Percentiles rank a stretch among this genome's conserved stretches.
These are phyloP conservation scores for Leishmania amazonensis DNA, from an alignment of 208 protist genomes.

Conservation along the genomic window DNA sequence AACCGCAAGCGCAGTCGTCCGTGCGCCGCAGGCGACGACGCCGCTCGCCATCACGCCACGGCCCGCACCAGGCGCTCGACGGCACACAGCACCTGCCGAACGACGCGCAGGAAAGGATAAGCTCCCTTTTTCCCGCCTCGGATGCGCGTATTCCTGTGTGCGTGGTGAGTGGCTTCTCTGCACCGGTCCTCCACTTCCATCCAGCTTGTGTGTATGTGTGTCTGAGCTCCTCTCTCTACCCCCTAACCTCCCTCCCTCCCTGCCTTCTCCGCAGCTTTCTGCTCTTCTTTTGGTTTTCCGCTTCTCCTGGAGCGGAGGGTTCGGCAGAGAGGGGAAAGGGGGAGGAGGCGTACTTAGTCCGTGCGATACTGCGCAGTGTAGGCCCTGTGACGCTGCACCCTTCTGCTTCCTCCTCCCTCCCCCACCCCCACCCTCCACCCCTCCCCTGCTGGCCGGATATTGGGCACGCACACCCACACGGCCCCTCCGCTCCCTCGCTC, in stretches of 20 bases:
- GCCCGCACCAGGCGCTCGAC: background rate
- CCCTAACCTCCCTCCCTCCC: background rate
- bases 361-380: background rate
- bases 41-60: background rate
- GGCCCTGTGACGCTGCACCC: background rate
- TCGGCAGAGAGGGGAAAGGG: background rate
- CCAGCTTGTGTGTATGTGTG: conserved; percentile 3
- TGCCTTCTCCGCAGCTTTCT: background rate
- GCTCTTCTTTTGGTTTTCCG: background rate
- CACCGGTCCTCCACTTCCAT: background rate
- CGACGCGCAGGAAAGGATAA: background rate
- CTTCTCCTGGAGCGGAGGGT: background rate
- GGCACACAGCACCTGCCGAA: conserved; percentile 1
- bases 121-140: background rate
- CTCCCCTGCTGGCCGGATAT: background rate
- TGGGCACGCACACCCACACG: background rate
- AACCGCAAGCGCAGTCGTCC: conserved; percentile 18
- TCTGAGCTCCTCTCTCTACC: background rate
- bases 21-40: background rate
- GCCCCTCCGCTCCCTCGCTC: background rate
- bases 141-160: background rate
- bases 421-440: background rate
- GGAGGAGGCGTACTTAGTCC: background rate
- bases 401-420: background rate
- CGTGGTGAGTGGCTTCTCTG: background rate